Conservation (phyloP, 2,329 filamentous ascomycete species). For the Domatiomyces globalis region DNA sequence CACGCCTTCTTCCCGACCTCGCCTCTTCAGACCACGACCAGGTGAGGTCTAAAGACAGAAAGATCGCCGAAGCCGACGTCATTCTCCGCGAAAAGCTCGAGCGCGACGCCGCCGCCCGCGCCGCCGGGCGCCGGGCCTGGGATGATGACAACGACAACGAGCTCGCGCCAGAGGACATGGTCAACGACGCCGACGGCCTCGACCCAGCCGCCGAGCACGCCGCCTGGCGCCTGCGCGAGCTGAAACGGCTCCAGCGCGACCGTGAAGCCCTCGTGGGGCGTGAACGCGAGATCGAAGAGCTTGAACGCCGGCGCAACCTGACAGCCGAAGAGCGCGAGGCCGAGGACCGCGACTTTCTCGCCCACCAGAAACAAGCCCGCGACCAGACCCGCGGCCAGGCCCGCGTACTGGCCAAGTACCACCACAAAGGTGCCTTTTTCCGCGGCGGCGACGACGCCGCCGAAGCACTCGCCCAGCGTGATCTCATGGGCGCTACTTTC, state of each 20-base stretch:
- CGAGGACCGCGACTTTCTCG: slow-evolving; percentile 69
- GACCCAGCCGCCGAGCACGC: slow-evolving; percentile 81
- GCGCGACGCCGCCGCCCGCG: slow-evolving; percentile 61
- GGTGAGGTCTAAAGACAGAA: slow-evolving; percentile 41
- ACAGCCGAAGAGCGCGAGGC: slow-evolving; percentile 71
- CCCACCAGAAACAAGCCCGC: slow-evolving; percentile 61
- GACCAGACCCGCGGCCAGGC: slow-evolving; percentile 65
- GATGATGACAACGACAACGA: slow-evolving; percentile 51
- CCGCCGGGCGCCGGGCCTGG: slow-evolving; percentile 71
- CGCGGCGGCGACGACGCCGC: slow-evolving; percentile 54
- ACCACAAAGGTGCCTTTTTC: slow-evolving; percentile 93
- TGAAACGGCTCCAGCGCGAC: slow-evolving; percentile 76
- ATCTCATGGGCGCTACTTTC: slow-evolving; percentile 74
- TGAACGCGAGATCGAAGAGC: slow-evolving; percentile 75
- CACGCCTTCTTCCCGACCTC: slow-evolving; percentile 17
- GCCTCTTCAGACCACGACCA: slow-evolving; percentile 14
- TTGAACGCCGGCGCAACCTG: slow-evolving; percentile 75
- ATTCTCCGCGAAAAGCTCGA: slow-evolving; percentile 81
- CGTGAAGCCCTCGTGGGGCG: slow-evolving; percentile 68
- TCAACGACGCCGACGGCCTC: slow-evolving; percentile 77
- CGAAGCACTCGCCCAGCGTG: slow-evolving; percentile 61
- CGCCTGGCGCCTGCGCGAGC: slow-evolving; percentile 85
- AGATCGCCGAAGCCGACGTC: slow-evolving; percentile 58
- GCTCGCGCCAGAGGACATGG: slow-evolving; percentile 54
- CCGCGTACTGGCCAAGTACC: slow-evolving; percentile 91